Percentiles rank a stretch among this genome's conserved stretches.
phyloP scores from a whole-genome alignment of 352 stramenopile species.

The Globisporangium spiculum region DNA sequence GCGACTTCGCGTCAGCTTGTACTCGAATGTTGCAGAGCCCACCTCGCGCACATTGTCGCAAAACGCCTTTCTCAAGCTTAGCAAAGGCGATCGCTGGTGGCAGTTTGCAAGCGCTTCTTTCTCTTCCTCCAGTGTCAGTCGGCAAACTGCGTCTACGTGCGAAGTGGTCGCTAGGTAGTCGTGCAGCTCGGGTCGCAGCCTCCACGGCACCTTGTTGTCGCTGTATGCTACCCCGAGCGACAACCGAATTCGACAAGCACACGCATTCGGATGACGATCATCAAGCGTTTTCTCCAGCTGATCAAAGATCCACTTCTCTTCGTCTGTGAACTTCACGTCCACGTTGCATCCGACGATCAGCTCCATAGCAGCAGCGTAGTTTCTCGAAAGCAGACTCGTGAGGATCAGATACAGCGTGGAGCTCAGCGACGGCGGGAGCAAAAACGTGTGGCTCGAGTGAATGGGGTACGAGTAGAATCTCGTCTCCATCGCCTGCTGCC shows the following conservation, averaged over 20 bases:
- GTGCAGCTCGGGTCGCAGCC: conserved; percentile 68
- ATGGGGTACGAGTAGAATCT: conserved; percentile 98
- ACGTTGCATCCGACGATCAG: conserved; percentile 96
- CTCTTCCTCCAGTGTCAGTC: conserved; percentile 94
- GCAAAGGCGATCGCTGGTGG: conserved; percentile 63
- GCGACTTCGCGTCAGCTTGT: conserved; percentile 64
- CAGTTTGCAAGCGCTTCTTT: conserved; percentile 84
- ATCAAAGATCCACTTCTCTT: conserved; percentile 97
- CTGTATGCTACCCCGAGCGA: conserved; percentile 88
- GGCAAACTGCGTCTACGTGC: conserved; percentile 92
- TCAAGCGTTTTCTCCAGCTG: conserved; percentile 94
- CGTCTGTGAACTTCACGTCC: conserved; percentile 93
- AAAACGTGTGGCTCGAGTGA: conserved; percentile 93
- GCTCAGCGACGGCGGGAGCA: conserved; percentile 94
- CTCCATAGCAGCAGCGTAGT: conserved; percentile 95
- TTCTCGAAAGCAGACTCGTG: conserved; percentile 93
- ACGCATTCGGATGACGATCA: conserved; percentile 94
- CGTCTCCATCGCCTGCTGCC: conserved; percentile 89
- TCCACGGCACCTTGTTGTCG: conserved; percentile 90
- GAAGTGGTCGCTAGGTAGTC: conserved; percentile 89
- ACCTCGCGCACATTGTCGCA: conserved; percentile 49
- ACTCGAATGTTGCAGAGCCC: conserved; percentile 34
- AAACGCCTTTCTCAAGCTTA: conserved; percentile 65
- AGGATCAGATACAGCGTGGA: conserved; percentile 98
- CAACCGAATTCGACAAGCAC: conserved; percentile 92